phyloP scores from a whole-genome alignment of 2,329 filamentous ascomycete species.

The Akanthomyces uredinophilus region DNA sequence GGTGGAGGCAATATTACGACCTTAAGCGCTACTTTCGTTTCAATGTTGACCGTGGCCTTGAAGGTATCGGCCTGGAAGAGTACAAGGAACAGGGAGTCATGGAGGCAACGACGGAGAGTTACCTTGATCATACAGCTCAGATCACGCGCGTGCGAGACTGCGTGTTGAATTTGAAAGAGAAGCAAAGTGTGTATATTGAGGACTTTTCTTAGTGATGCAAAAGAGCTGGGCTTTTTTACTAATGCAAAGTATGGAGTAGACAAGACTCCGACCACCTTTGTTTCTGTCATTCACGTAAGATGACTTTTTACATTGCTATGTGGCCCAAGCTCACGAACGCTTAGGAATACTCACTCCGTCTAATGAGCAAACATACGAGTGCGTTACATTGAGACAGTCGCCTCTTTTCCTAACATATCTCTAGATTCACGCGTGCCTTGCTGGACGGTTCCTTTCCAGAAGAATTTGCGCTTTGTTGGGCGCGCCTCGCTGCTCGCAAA shows the following conservation, averaged over 20 bases:
- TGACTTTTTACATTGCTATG: background rate
- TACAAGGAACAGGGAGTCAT: background rate
- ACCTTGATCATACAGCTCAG: background rate
- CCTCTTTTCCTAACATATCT: background rate
- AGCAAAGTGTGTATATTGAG: background rate
- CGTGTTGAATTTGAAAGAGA: background rate
- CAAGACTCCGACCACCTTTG: background rate
- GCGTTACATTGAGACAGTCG: background rate
- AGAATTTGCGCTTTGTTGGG: background rate
- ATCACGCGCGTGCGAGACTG: background rate
- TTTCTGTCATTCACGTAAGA: background rate
- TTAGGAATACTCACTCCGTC: background rate
- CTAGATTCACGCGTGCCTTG: background rate
- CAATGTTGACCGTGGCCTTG: background rate
- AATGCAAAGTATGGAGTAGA: background rate
- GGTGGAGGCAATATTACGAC: background rate
- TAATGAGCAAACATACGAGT: background rate
- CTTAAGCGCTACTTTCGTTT: constrained; percentile 2
- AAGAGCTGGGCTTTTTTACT: background rate
- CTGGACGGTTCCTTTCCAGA: constrained; percentile 7
- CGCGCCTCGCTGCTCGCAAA: background rate
- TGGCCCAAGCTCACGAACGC: background rate
- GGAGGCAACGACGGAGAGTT: background rate
- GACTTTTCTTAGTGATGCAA: background rate
- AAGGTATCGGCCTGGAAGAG: background rate